Percentiles rank a stretch among this genome's conserved stretches.
Conservation (phyloP, 768 basidiomycete species). For the Lyophyllum atratum region DNA sequence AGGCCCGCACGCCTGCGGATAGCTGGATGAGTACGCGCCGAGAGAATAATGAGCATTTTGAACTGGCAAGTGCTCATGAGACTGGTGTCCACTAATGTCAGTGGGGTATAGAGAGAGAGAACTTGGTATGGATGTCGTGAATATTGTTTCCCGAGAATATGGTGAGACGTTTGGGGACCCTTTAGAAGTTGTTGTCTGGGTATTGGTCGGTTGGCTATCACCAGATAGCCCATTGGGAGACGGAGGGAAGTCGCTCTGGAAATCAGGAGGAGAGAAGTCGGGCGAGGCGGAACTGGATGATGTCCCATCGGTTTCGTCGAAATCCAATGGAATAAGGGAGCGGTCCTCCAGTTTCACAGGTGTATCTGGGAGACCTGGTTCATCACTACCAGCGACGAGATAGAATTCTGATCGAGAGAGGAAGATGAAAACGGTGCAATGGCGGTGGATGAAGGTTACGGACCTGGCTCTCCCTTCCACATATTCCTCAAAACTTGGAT, state of each 20-base stretch:
- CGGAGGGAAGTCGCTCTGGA: conserved; percentile 45
- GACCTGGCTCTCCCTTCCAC: conserved; percentile 85
- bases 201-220: conserved; percentile 13
- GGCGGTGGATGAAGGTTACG: conserved; percentile 16
- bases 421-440: conserved; percentile 11
- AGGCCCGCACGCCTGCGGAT: neutral
- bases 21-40: conserved; percentile 10
- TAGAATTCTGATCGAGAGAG: conserved; percentile 57
- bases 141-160: conserved; percentile 1
- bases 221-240: conserved; percentile 36
- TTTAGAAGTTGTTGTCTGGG: conserved; percentile 8
- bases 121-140: conserved; percentile 15
- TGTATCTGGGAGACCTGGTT: conserved; percentile 52
- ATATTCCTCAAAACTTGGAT: conserved; percentile 84
- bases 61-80: conserved; percentile 11
- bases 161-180: conserved; percentile 6
- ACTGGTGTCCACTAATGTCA: conserved; percentile 10
- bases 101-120: conserved; percentile 17
- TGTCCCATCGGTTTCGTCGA: conserved; percentile 41
- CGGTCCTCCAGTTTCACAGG: conserved; percentile 60
- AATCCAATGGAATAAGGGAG: conserved; percentile 45
- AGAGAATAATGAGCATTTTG: conserved; percentile 14
- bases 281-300: conserved; percentile 43
- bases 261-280: conserved; percentile 47
- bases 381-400: conserved; percentile 80